phyloP scores from a whole-genome alignment of 257 asterid genomes.

The Solanum etuberosum region DNA sequence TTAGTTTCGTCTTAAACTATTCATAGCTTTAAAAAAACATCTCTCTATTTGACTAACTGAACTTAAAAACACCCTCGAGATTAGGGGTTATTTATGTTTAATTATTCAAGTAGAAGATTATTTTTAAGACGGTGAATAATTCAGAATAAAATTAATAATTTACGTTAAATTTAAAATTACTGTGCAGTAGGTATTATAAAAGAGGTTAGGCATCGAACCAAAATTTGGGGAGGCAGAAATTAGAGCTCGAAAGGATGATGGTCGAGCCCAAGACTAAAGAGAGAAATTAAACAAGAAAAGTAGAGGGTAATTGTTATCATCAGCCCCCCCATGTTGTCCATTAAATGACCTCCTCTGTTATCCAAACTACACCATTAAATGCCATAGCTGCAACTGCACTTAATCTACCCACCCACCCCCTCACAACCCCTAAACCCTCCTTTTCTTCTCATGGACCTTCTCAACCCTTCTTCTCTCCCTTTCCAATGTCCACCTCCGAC shows the following conservation, averaged over 20 bases:
- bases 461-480: not conserved
- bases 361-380: conserved; percentile 46
- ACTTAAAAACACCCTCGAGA: too few relatives aligned
- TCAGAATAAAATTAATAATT: too few relatives aligned
- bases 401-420: conserved; percentile 37
- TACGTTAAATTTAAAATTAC: too few relatives aligned
- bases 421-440: not conserved
- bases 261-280: not conserved
- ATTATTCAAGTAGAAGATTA: too few relatives aligned
- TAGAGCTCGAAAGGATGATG: not conserved
- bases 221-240: not conserved
- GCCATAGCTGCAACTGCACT: conserved; percentile 24
- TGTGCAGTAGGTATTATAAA: too few relatives aligned
- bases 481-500: conserved; percentile 38
- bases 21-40: too few relatives aligned
- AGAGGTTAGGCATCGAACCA: not conserved
- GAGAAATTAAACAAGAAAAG: not conserved
- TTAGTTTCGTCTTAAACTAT: too few relatives aligned
- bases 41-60: too few relatives aligned
- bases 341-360: conserved; percentile 35
- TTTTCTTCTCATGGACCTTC: conserved; percentile 39
- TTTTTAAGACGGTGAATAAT: too few relatives aligned
- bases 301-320: not conserved
- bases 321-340: conserved; percentile 29
- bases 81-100: too few relatives aligned